A percentile compares a stretch with the other conserved stretches of the same genome.
These are phyloP conservation scores for Arctium lappa DNA, from an alignment of 129 eudicot species.

Conservation along the genomic window DNA sequence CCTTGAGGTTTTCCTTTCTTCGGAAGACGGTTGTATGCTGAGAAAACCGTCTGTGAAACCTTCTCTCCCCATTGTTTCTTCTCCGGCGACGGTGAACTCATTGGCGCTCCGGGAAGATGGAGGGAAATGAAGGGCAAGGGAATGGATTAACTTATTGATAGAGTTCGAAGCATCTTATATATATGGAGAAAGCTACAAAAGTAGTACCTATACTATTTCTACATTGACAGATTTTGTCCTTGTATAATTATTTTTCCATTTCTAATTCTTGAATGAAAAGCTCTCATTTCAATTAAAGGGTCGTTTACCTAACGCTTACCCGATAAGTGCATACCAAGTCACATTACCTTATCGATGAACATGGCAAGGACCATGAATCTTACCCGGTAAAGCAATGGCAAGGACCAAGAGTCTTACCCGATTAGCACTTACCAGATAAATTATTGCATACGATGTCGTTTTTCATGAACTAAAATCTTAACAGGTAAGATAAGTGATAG, in stretches of 20 bases:
- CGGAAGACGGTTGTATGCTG: constrained; percentile 64
- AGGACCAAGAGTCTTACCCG: too few relatives aligned
- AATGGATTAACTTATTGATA: constrained; percentile 43
- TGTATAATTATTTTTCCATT: background rate
- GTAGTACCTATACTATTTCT: background rate
- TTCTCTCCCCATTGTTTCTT: constrained; percentile 66
- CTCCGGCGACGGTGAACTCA: constrained; percentile 39
- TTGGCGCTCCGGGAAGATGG: constrained; percentile 22
- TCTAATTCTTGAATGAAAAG: background rate
- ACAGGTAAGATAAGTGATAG: too few relatives aligned
- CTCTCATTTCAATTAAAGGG: too few relatives aligned
- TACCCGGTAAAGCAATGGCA: too few relatives aligned
- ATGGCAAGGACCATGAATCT: too few relatives aligned
- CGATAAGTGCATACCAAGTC: too few relatives aligned
- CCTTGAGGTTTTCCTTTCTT: constrained; percentile 98
- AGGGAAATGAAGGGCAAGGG: constrained; percentile 31
- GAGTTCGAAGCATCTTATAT: background rate
- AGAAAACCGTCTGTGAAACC: constrained; percentile 50
- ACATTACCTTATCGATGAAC: too few relatives aligned
- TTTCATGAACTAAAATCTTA: too few relatives aligned
- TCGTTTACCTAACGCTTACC: too few relatives aligned
- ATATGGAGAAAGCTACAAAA: background rate
- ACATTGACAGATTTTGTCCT: background rate
- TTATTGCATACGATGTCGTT: too few relatives aligned
- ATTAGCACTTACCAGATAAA: too few relatives aligned